phyloP scores from a whole-genome alignment of 306 rosid species.

The Prunus mongolica region DNA sequence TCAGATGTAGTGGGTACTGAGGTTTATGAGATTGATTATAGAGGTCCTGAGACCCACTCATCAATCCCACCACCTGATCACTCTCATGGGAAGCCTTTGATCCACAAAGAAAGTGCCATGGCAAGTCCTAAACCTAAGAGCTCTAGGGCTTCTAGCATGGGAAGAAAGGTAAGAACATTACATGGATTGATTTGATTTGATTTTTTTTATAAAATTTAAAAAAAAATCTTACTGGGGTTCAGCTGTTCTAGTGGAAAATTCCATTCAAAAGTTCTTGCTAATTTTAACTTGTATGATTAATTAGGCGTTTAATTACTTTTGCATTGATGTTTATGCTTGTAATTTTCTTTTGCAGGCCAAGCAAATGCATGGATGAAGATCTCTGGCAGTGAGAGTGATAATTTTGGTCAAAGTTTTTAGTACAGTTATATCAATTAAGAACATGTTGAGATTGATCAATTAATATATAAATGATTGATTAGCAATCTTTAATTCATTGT shows the following conservation, averaged over 20 bases:
- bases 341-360: constrained; percentile 39
- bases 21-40: constrained; percentile 83
- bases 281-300: no score
- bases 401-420: constrained; percentile 3
- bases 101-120: constrained; percentile 25
- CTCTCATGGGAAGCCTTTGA: constrained; percentile 30
- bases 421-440: not conserved
- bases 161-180: constrained; percentile 38
- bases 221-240: not conserved
- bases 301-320: no score
- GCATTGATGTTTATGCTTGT: not conserved
- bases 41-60: constrained; percentile 94
- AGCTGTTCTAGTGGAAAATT: not conserved
- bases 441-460: constrained; percentile 4
- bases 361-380: constrained; percentile 45
- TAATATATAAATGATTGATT: constrained; percentile 7
- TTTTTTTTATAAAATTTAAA: not conserved
- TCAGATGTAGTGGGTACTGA: constrained; percentile 33
- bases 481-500: constrained; percentile 11
- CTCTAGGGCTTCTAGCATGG: not conserved
- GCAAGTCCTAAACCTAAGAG: constrained; percentile 27
- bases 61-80: constrained; percentile 70
- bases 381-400: not conserved
- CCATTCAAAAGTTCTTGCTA: no score
- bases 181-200: not conserved